Evolutionary conservation across 306 rosid genomes (phyloP), one percentile per base, ranked within the genome.

Genomic region (Sindora glabra): DNA sequence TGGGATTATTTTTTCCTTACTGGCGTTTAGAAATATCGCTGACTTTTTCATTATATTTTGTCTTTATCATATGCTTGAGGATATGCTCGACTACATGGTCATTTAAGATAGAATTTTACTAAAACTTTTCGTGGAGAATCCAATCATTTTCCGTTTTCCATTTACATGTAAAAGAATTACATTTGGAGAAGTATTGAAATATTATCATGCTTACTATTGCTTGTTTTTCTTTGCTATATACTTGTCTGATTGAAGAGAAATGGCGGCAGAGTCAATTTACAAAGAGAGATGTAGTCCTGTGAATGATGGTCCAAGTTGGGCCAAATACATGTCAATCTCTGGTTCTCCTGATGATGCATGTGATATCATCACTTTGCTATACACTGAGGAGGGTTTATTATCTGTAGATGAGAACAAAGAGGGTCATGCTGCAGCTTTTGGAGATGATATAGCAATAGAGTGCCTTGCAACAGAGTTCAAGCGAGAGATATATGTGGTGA

Each of bases 401-500:
- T 78, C 95, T 52, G 81, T 89, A 40, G 96, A 89, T 36, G 99
- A 92, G 74, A 92, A 92, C 42, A 77, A 88, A 62, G 78, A 68
- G 34, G 99, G 99, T 26, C 95, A 82, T 56, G 99, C 96, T 6
- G 99, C 96, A 17, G 99, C 99, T 33, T 92, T 92, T 37, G 99
- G 99, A 6, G 99, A 92, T 64, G 99, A 92, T 67, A 86, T 89
- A 57, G 99, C 99, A 26, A 92, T 89, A 16, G 96, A 89, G 67
- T 92, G 99, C 70, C 99, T 92, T 58, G 95, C 99, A 16, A 92
- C 96, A 3, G 96, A 92, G 77, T 92, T 92, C 75, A 81, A 86
- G 70, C 86, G 99, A 30, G 99, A 92, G 71, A 83, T 92, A 2
- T 92, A 74, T 60, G 99, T 92, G 87, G 99, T 92, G 79, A 81